Base-by-base conservation (phyloP, 176 grass and related monocot species). In the Alopecurus myosuroides region DNA sequence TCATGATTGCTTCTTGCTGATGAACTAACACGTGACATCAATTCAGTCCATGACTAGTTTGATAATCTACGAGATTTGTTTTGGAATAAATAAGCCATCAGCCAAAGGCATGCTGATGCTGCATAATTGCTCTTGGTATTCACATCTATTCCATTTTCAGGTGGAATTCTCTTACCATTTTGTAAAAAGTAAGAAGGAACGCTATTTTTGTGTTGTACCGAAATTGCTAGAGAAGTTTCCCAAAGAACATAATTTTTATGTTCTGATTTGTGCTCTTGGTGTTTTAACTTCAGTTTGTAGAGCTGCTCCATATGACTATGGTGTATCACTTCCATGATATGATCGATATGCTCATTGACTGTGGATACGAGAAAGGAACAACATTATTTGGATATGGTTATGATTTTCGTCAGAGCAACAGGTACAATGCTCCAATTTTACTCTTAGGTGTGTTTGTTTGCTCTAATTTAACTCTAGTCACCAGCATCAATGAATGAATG, bases 261-360 rank as follows among this genome's bases (percentile, higher is more conserved):
- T n/a, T 72, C 41, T 88, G 18, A 75, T 37, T 77, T 76, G 42
- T 45, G 18, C 28, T 20, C 34, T 50, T 5, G 62, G 36, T 34
- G 52, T 19, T 72, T 86, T 87, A 75, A 44, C 41, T 74, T 77
- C 76, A 98, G 95, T 90, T 90, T 77, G 89, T 89, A 76, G 82
- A 92, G 74, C 51, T 91, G 83, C 64, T 95, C 49, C 79, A 81
- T 80, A 20, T 98, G 13, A 78, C 84, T 40, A 87, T 93, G 22
- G 90, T 98, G 74, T 98, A 98, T 74, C 95, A 98, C 45, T 98
- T 98, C 83, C 95, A 98, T 11, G 93, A 90, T 82, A 98, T 98
- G 89, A 98, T 95, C 13, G 89, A 98, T 87, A 95, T 98, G 93
- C 91, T 98, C 6, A 29, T 90, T 88, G 67, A 88, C 53, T 98